Base-by-base conservation (phyloP, 768 basidiomycete genomes). In the Leccinum boreale region DNA sequence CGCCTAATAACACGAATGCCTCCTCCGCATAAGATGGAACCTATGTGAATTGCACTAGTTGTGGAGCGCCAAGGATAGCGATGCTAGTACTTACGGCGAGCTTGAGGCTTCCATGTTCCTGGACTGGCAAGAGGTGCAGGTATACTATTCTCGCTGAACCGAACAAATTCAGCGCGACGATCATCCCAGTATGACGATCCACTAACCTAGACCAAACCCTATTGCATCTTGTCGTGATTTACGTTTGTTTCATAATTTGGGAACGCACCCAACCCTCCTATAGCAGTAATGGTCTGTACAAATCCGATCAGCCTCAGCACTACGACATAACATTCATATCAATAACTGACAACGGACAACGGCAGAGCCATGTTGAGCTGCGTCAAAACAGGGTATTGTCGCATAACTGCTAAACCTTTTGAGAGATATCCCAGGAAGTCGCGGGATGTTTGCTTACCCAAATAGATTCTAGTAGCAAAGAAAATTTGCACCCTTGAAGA, bases 121-220 rank as follows among this genome's bases (percentile, higher is more conserved):
- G 24, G 9, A 23, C 5, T 14, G 53, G 17, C 23, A 55, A 44
- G 17, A 53, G 6, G 33, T 39, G 45, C 28, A 52, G 28, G 11
- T 56, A 48, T 35, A 50, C 4, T 47, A 47, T 54, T 54, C 50
- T 49, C 29, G 47, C 59, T 53, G 11, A 12, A 23, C 19, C 21
- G 15, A 33, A 35, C n/a, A 6, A 23, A 17, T 17, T 64, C 35
- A 51, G 53, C n/a, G 10, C 24, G 14, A 15, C 15, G n/a, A 28
- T 47, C 19, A 36, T 55, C 17, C 5, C 21, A 33, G 11, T n/a
- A 46, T 47, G 36, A 31, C 12, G 29, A 45, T 52, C 14, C 42
- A 36, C 44, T 53, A 1, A 64, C 62, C 53, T 26, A 54, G 50
- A 31, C 52, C 50, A 35, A 50, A 26, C 19, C 60, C 62, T 58